Conservation (phyloP, 768 basidiomycete genomes). For the Tubosaeta sp. region DNA sequence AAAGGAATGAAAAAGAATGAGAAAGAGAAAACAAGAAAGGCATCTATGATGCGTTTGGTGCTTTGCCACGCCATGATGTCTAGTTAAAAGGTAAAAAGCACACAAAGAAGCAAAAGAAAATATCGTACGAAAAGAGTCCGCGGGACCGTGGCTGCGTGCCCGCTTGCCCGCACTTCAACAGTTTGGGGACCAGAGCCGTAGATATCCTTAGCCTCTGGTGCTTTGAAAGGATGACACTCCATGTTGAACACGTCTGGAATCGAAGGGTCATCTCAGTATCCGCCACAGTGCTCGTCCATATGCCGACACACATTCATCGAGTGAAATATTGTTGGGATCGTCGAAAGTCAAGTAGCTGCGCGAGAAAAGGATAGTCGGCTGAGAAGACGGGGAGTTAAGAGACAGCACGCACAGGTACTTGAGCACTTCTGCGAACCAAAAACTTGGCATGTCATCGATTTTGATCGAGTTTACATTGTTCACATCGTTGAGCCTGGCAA, state of each 20-base stretch:
- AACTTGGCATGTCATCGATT: constrained; percentile 67
- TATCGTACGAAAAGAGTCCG: too few species aligned
- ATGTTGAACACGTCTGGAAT: constrained; percentile 62
- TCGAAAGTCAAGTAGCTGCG: constrained; percentile 16
- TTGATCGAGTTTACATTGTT: constrained; percentile 36
- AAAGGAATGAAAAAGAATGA: too few species aligned
- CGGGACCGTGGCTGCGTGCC: too few species aligned
- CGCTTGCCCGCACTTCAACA: not conserved
- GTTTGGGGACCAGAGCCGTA: constrained; percentile 31
- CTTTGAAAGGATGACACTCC: constrained; percentile 64
- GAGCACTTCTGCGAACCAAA: constrained; percentile 68
- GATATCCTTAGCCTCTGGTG: constrained; percentile 39
- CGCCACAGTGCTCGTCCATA: not conserved
- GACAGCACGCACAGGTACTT: constrained; percentile 56
- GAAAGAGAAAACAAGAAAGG: too few species aligned
- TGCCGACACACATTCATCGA: constrained; percentile 50
- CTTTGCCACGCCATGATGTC: too few species aligned
- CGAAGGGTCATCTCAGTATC: not conserved
- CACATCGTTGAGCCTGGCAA: constrained; percentile 55
- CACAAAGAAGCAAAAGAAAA: too few species aligned
- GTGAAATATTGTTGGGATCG: constrained; percentile 53
- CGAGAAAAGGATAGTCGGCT: not conserved
- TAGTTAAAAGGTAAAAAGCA: too few species aligned
- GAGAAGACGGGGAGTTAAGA: constrained; percentile 36
- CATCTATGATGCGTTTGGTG: too few species aligned